Percentiles rank a stretch among this genome's conserved stretches.
These are phyloP conservation scores for Kodamaea hsintzibuensis DNA, from an alignment of 805 yeast genomes.

Conservation along the genomic window DNA sequence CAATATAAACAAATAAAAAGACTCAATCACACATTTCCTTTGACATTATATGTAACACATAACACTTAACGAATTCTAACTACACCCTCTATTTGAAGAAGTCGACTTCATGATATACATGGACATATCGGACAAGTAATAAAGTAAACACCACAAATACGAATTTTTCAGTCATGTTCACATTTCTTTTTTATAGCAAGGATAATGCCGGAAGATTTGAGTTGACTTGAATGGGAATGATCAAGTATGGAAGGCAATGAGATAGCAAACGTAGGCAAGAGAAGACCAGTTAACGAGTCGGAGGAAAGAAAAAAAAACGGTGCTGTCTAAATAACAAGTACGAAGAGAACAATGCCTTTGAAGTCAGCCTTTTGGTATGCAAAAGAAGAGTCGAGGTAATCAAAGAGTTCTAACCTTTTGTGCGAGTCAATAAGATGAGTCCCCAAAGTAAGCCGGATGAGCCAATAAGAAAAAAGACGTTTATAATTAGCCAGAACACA, in stretches of 20 bases:
- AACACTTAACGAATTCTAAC: too few relatives aligned
- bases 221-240: background rate
- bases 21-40: too few relatives aligned
- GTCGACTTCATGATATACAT: background rate
- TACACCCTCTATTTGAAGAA: background rate
- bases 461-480: slow-evolving; percentile 15
- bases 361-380: too few relatives aligned
- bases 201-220: background rate
- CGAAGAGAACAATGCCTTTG: background rate
- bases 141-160: background rate
- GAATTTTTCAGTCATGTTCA: background rate
- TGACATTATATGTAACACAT: too few relatives aligned
- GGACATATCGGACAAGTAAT: background rate
- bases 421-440: background rate
- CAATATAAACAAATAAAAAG: too few relatives aligned
- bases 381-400: too few relatives aligned
- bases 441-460: background rate
- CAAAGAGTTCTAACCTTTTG: background rate
- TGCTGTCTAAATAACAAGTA: background rate
- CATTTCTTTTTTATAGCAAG: background rate
- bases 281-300: background rate
- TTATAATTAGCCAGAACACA: slow-evolving; percentile 11
- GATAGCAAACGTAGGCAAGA: background rate
- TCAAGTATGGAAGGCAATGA: background rate
- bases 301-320: background rate